These are phyloP conservation scores for Sophora flavescens DNA, from an alignment of 306 rosid species.

Conservation along the genomic window DNA sequence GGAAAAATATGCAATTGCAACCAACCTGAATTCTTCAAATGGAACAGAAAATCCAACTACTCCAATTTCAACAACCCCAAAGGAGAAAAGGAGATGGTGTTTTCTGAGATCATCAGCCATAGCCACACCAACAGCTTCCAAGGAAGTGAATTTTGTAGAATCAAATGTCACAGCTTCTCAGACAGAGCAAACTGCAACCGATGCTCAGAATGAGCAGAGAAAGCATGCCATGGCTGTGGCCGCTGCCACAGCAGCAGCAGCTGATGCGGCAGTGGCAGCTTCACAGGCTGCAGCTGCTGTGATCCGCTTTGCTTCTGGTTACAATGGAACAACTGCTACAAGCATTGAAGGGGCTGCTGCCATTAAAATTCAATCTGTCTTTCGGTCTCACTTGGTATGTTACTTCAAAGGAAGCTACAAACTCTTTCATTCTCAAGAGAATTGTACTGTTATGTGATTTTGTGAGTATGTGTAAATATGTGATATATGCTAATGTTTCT, in stretches of 20 bases:
- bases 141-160: slow-evolving; percentile 55
- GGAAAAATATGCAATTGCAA: slow-evolving; percentile 44
- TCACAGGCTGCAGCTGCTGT: slow-evolving; percentile 80
- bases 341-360: slow-evolving; percentile 76
- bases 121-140: slow-evolving; percentile 52
- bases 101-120: slow-evolving; percentile 85
- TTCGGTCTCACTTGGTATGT: slow-evolving; percentile 84
- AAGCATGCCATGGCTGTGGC: slow-evolving; percentile 78
- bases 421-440: background rate
- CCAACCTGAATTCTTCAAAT: slow-evolving; percentile 48
- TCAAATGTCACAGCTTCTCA: slow-evolving; percentile 44
- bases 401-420: background rate
- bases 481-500: slow-evolving; percentile 28
- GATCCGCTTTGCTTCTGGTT: slow-evolving; percentile 58
- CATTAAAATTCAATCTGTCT: slow-evolving; percentile 74
- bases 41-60: slow-evolving; percentile 61
- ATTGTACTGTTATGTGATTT: background rate
- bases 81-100: slow-evolving; percentile 91
- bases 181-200: slow-evolving; percentile 46
- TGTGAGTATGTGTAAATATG: background rate
- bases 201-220: slow-evolving; percentile 63
- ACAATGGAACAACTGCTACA: slow-evolving; percentile 46
- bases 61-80: slow-evolving; percentile 67
- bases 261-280: slow-evolving; percentile 71
- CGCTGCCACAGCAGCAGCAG: slow-evolving; percentile 66